A percentile compares a stretch with the other conserved stretches of the same genome.
Conservation (phyloP, 345 rosid genomes). For the Gossypium mustelinum region DNA sequence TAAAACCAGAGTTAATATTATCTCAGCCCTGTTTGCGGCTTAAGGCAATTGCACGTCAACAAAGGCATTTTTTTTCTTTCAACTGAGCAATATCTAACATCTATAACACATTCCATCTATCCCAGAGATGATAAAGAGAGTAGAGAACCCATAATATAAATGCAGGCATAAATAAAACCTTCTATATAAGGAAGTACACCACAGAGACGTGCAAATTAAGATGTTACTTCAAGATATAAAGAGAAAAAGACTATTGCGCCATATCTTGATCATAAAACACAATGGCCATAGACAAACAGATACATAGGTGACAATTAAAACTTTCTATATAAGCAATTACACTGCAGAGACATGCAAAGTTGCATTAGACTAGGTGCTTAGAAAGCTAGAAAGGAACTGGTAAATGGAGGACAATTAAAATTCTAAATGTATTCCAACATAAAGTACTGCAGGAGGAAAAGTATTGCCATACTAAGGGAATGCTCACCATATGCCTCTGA, state of each 20-base stretch:
- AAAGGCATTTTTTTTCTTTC: background rate
- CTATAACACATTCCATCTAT: background rate
- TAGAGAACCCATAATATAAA: background rate
- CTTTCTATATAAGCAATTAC: too few species aligned
- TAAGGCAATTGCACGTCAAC: background rate
- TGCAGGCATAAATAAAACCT: background rate
- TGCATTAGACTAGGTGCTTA: background rate
- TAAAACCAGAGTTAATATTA: conserved; percentile 9
- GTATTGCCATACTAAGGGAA: background rate
- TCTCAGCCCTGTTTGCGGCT: background rate
- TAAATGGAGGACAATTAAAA: background rate
- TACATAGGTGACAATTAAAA: too few species aligned
- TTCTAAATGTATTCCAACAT: background rate
- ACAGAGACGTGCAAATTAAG: background rate
- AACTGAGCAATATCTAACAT: background rate
- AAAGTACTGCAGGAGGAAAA: background rate
- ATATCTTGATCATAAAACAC: background rate
- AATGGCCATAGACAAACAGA: background rate
- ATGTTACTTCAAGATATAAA: background rate
- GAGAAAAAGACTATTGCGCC: background rate
- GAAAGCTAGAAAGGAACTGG: background rate
- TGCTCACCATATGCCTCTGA: conserved; percentile 97
- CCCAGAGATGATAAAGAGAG: background rate
- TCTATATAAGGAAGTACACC: background rate
- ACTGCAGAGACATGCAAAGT: background rate